These are phyloP conservation scores for Collybia sordida DNA, from an alignment of 768 basidiomycete genomes.

Conservation along the genomic window DNA sequence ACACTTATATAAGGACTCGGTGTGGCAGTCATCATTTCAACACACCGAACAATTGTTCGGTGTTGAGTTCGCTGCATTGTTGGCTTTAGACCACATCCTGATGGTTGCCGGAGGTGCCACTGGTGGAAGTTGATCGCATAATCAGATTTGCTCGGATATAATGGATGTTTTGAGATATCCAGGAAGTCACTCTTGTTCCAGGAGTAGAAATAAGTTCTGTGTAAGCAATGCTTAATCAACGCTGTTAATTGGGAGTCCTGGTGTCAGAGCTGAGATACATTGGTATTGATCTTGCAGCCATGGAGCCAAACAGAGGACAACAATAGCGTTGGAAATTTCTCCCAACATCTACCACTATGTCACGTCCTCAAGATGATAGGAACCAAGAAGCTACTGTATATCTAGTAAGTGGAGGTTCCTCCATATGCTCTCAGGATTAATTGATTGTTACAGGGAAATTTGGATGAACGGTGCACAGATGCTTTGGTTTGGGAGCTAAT, in stretches of 20 bases:
- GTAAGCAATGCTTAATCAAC: background rate
- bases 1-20: too few relatives aligned
- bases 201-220: background rate
- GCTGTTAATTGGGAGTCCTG: background rate
- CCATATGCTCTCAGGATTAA: slow-evolving; percentile 5
- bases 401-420: slow-evolving; percentile 44
- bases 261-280: too few relatives aligned
- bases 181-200: background rate
- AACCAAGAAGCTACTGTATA: slow-evolving; percentile 93
- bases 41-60: too few relatives aligned
- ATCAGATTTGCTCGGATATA: too few relatives aligned
- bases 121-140: too few relatives aligned
- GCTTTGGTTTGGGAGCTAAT: slow-evolving; percentile 97
- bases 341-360: slow-evolving; percentile 36
- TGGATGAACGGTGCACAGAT: slow-evolving; percentile 93
- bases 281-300: too few relatives aligned
- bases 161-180: too few relatives aligned
- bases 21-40: too few relatives aligned
- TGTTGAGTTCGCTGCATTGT: too few relatives aligned
- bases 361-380: slow-evolving; percentile 81
- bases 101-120: too few relatives aligned
- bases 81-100: too few relatives aligned
- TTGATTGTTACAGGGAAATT: slow-evolving; percentile 69
- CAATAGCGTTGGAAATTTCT: slow-evolving; percentile 1
- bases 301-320: slow-evolving; percentile 11